Evolutionary conservation across 2,329 filamentous ascomycete species (phyloP).

Genomic region (Penicillium palitans): DNA sequence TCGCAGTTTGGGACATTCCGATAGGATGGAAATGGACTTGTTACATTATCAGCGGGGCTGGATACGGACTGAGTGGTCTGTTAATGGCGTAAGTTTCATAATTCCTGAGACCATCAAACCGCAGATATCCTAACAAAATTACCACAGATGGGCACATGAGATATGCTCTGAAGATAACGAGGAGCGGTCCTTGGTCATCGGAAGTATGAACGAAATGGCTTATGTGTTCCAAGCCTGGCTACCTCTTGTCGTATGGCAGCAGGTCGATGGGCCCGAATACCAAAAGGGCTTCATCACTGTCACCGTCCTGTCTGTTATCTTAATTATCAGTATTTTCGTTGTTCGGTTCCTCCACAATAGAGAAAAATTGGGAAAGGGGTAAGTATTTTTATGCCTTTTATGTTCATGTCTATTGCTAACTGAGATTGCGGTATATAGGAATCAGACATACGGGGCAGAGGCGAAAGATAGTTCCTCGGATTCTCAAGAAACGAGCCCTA

Average conservation of each 20-base stretch:
- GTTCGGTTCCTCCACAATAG: slow-evolving; percentile 33
- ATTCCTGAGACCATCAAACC: not conserved
- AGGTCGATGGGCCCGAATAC: slow-evolving; percentile 62
- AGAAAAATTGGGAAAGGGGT: slow-evolving; percentile 7
- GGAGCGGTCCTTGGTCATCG: slow-evolving; percentile 66
- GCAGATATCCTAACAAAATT: slow-evolving; percentile 7
- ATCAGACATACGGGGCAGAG: not conserved
- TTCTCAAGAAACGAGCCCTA: not conserved
- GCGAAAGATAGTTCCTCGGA: slow-evolving; percentile 7
- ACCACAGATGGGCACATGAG: slow-evolving; percentile 53
- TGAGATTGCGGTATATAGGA: not conserved
- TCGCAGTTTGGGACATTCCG: slow-evolving; percentile 54
- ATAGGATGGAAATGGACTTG: slow-evolving; percentile 63
- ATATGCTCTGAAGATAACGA: slow-evolving; percentile 60
- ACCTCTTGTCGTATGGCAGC: slow-evolving; percentile 66
- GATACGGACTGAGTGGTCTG: slow-evolving; percentile 51
- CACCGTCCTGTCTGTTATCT: slow-evolving; percentile 48
- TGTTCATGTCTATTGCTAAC: not conserved
- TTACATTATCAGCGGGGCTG: slow-evolving; percentile 56
- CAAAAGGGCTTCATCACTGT: slow-evolving; percentile 61
- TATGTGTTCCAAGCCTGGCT: slow-evolving; percentile 71
- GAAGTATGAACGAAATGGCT: slow-evolving; percentile 67
- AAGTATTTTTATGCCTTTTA: not conserved
- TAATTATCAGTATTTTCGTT: slow-evolving; percentile 54
- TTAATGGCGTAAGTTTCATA: slow-evolving; percentile 48